Evolutionary conservation across 345 rosid species (phyloP), one percentile per base, ranked within the genome.

Genomic region (Psidium guajava): DNA sequence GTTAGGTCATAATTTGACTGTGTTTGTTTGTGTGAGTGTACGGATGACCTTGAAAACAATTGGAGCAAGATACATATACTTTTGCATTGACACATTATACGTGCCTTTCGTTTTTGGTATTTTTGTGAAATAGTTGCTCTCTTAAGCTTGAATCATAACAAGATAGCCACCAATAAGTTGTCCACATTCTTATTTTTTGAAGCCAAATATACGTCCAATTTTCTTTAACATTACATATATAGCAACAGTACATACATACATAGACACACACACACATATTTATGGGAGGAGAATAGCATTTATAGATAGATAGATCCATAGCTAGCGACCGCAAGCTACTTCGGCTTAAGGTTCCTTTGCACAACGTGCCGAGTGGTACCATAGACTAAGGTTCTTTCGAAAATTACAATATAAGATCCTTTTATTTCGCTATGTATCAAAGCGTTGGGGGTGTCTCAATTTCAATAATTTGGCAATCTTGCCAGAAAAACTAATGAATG

Each of bases 11-110:
- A 64, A 28, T 28, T 64, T 64, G 75, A 64, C 42, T 6, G 74
- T 0, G 0, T 61, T 28, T 28, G 28, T 14, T 28, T 14, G 18
- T 14, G 18, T 49, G 2, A 0, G 5, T 15, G 1, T 14, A 52
- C 52, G 52, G 52, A 50, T 50, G 14, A 50, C 14, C 52, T 11
- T 50, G 52, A 50, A 50, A 50, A 15, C 54, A 53, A 15, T 20
- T 53, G 5, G 54, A 53, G 54, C 54, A 53, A 53, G 54, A 14
- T 53, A 16, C 6, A 15, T 16, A 53, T 16, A 53, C 15, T 53
- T 16, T 53, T 6, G 21, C 20, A 53, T 15, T 6, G 20, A 53
- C 54, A 14, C 20, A 53, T 14, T 6, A 20, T 15, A 53, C 20
- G 2, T 16, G 6, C 21, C 20, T 16, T 15, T 53, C 32, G 32